These are phyloP conservation scores for Gynandropsis gynandra DNA, from an alignment of 345 rosid species.

Conservation along the genomic window DNA sequence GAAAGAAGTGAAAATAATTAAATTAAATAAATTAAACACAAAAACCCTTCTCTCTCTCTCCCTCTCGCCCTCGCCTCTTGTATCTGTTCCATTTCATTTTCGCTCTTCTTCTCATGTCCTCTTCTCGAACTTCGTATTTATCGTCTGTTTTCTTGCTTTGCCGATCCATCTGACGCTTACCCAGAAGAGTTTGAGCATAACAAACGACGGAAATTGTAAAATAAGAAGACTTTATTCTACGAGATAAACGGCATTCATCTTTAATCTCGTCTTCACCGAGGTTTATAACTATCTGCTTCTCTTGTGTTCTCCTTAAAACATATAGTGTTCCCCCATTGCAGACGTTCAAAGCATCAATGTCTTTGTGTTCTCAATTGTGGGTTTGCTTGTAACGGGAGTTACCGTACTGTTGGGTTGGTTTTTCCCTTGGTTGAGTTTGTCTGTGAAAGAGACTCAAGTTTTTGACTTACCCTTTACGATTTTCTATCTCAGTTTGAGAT, in stretches of 20 bases:
- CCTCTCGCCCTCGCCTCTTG: too few species aligned
- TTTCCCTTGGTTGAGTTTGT: background rate
- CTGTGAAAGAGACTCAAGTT: too few species aligned
- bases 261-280: conserved; percentile 19
- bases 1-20: too few species aligned
- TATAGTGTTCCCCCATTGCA: conserved; percentile 2
- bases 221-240: background rate
- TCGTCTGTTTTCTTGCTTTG: background rate
- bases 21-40: too few species aligned
- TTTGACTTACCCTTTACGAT: background rate
- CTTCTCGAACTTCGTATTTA: background rate
- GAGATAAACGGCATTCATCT: conserved; percentile 8
- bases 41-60: too few species aligned
- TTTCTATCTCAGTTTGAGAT: background rate
- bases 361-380: background rate
- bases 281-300: background rate
- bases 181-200: background rate
- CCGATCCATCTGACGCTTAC: background rate
- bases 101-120: background rate
- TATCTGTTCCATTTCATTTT: too few species aligned
- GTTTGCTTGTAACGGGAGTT: conserved; percentile 3
- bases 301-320: background rate
- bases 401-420: background rate
- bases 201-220: background rate
- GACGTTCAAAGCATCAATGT: conserved; percentile 11